Percentiles rank a stretch among this genome's conserved stretches.
Evolutionary conservation across 2,329 filamentous ascomycete species (phyloP).

Genomic region (Ophiostoma tasmaniense): DNA sequence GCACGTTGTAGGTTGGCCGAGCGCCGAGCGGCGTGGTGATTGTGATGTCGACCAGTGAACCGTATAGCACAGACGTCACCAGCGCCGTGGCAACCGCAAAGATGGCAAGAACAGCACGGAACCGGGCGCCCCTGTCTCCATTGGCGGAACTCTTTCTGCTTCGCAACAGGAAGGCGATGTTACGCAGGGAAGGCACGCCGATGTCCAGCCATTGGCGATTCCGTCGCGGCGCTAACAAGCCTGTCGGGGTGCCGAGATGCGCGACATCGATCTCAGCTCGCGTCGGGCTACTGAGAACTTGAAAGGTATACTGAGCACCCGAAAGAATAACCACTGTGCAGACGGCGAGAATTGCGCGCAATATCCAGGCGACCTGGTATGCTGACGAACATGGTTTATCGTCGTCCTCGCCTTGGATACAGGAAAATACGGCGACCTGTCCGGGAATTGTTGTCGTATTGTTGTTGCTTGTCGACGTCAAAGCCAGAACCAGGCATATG

Average conservation of each 20-base stretch:
- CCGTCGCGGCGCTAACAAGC: not conserved
- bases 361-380: constrained; percentile 31
- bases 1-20: constrained; percentile 24
- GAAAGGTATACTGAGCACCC: constrained; percentile 45
- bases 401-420: constrained; percentile 23
- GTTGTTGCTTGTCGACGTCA: constrained; percentile 23
- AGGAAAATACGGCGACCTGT: constrained; percentile 16
- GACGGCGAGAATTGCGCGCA: constrained; percentile 39
- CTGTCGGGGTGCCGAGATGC: constrained; percentile 28
- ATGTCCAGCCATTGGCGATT: constrained; percentile 43
- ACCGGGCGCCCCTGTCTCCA: not conserved
- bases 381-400: constrained; percentile 29
- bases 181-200: constrained; percentile 44
- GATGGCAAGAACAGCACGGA: constrained; percentile 28
- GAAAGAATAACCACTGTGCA: constrained; percentile 37
- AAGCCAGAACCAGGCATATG: constrained; percentile 29
- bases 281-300: constrained; percentile 47
- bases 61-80: constrained; percentile 11
- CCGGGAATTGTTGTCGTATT: constrained; percentile 20
- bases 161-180: constrained; percentile 37
- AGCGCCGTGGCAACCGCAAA: not conserved
- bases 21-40: not conserved
- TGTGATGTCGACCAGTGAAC: constrained; percentile 22
- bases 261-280: constrained; percentile 40
- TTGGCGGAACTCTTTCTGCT: constrained; percentile 23